phyloP scores from a whole-genome alignment of 108 stramenopile species.

The Cyclotella cryptica region DNA sequence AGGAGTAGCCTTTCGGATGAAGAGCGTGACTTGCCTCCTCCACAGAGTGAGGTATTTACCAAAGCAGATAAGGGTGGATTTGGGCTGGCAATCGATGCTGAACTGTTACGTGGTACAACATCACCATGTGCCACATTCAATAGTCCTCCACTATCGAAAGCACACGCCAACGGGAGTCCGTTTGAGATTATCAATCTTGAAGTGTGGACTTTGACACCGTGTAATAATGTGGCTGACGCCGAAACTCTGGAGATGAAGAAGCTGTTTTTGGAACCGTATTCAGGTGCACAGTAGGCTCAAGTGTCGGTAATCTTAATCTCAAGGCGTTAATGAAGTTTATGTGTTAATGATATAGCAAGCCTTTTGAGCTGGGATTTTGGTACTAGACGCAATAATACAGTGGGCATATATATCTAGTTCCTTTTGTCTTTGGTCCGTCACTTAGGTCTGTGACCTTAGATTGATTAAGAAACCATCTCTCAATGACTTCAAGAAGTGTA shows the following conservation, averaged over 20 bases:
- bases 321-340: too few relatives aligned
- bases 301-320: neutral
- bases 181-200: constrained; percentile 81
- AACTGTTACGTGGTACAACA: constrained; percentile 73
- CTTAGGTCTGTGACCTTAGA: too few relatives aligned
- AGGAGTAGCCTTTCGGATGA: constrained; percentile 32
- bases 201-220: constrained; percentile 86
- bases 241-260: constrained; percentile 79
- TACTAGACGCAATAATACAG: too few relatives aligned
- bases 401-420: too few relatives aligned
- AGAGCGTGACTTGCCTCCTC: constrained; percentile 40
- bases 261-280: constrained; percentile 60
- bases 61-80: constrained; percentile 65
- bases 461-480: too few relatives aligned
- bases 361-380: too few relatives aligned
- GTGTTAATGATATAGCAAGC: too few relatives aligned
- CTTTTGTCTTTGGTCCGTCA: too few relatives aligned
- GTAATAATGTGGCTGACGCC: constrained; percentile 57
- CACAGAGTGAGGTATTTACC: constrained; percentile 4
- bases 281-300: neutral
- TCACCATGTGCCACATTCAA: constrained; percentile 71
- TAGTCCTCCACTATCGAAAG: constrained; percentile 65
- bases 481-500: too few relatives aligned
- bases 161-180: constrained; percentile 47
- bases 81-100: constrained; percentile 73